phyloP scores from a whole-genome alignment of 1,139 yeast genomes.

The Yarrowia galli region DNA sequence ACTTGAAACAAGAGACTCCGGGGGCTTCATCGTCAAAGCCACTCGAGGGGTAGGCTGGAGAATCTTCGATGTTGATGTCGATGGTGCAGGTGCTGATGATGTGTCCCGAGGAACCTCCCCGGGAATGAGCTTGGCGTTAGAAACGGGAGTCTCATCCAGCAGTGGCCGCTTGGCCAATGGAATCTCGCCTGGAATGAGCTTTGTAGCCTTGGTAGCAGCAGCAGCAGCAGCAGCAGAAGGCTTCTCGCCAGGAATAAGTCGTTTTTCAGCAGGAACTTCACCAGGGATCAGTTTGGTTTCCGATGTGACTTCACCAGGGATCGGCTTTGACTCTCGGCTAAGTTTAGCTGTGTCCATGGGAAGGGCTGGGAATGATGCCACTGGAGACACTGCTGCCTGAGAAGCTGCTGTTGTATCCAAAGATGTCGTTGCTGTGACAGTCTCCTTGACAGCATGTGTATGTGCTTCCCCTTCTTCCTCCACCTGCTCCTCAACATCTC shows the following conservation, averaged over 20 bases:
- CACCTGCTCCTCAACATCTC: background rate
- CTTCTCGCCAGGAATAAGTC: background rate
- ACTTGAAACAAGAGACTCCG: conserved; percentile 17
- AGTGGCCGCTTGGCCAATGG: background rate
- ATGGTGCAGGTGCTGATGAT: background rate
- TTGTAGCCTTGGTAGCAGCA: background rate
- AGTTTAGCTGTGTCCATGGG: conserved; percentile 8
- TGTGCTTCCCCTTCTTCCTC: background rate
- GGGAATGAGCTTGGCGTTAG: conserved; percentile 2
- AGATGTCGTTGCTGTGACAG: too few relatives aligned
- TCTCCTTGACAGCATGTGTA: background rate
- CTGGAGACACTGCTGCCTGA: background rate
- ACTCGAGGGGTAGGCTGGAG: conserved; percentile 12
- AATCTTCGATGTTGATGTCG: background rate
- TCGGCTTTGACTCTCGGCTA: background rate
- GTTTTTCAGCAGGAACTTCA: background rate
- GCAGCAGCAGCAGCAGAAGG: background rate
- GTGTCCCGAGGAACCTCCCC: conserved; percentile 10
- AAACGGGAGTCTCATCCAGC: background rate
- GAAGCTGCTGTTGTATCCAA: background rate
- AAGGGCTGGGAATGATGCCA: background rate
- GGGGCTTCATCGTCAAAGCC: conserved; percentile 12
- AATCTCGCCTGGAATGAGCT: background rate
- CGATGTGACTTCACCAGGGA: background rate
- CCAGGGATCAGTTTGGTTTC: background rate